Base-by-base conservation (phyloP, 2,329 filamentous ascomycete species). In the Ascocoryne sarcoides region DNA sequence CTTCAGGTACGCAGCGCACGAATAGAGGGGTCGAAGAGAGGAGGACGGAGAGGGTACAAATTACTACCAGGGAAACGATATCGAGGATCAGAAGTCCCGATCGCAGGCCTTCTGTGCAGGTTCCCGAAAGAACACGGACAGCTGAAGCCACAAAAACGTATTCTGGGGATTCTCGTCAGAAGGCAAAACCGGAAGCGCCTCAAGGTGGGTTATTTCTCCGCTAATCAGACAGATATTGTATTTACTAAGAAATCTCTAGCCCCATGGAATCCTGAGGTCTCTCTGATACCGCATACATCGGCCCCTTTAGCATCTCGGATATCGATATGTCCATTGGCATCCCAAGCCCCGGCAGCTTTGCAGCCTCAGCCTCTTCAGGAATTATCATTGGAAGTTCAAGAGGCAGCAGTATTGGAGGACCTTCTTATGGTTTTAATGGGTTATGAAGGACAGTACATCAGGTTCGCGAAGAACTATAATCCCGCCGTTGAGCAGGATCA, bases 381-480 rank as follows among this genome's bases (percentile, higher is more conserved):
- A 42, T 65, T 96, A 44, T 79, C 79, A 1, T 66, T 93, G 19
- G 83, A 93, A 49, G 75, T 76, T 2, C 92, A 98, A 61, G 92
- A 98, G 64, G 76, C 79, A 17, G 84, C 79, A 7, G 82, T 98
- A 34, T 70, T 96, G 32, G 89, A 95, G 52, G 92, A 98, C 54
- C 65, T 98, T 12, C 65, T 96, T 26, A 95, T 90, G 58, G 88
- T 94, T 4, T 93, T 96, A 54, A 95, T 98, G 89, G 92, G 92
- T 17, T 95, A 88, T 49, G 92, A 98, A 63, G 92, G 92, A n/a
- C 88, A 95, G 61, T 96, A 96, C 59, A 84, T 98, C 46, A 84
- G 86, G 40, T 96, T 87, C 59, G 75, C 75, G 43, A 83, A 86
- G 50, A 75, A 76, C 7, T 96, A 94, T 60, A 81, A 95, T 52